phyloP scores from a whole-genome alignment of 2,329 filamentous ascomycete genomes.

The Penicillium brevicompactum region DNA sequence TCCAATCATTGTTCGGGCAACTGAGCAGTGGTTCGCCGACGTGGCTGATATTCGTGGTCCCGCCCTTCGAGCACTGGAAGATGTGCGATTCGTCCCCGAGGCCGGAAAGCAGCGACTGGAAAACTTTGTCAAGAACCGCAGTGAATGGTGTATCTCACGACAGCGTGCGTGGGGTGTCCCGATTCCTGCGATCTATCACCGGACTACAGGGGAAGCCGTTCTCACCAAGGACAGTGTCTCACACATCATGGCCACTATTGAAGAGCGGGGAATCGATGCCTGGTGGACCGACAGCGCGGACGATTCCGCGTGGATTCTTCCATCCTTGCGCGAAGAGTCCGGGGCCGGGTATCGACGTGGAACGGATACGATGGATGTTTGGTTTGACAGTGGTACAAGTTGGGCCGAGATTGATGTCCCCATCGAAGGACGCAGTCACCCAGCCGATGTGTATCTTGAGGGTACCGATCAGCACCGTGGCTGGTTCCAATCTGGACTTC shows the following conservation, averaged over 20 bases:
- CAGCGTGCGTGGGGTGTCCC: constrained; percentile 96
- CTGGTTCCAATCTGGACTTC: constrained; percentile 96
- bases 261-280: constrained; percentile 78
- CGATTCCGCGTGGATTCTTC: constrained; percentile 75
- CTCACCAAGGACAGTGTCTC: constrained; percentile 77
- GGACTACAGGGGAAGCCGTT: constrained; percentile 69
- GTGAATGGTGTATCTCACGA: constrained; percentile 96
- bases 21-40: constrained; percentile 97
- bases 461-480: constrained; percentile 95
- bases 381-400: constrained; percentile 97
- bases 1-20: constrained; percentile 87
- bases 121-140: constrained; percentile 83
- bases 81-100: constrained; percentile 78
- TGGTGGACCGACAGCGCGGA: constrained; percentile 87
- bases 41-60: constrained; percentile 77
- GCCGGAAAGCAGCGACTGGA: constrained; percentile 73
- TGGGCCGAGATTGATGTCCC: constrained; percentile 65
- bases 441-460: constrained; percentile 87
- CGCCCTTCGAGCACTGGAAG: constrained; percentile 68
- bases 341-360: constrained; percentile 67
- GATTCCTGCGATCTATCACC: constrained; percentile 84
- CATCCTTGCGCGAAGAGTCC: constrained; percentile 56
- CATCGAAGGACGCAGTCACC: constrained; percentile 31
- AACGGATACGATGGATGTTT: constrained; percentile 97
- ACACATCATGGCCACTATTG: constrained; percentile 80